Evolutionary conservation across 257 asterid genomes (phyloP), one percentile per base, ranked within the genome.

Genomic region (Solanum sejunctum): DNA sequence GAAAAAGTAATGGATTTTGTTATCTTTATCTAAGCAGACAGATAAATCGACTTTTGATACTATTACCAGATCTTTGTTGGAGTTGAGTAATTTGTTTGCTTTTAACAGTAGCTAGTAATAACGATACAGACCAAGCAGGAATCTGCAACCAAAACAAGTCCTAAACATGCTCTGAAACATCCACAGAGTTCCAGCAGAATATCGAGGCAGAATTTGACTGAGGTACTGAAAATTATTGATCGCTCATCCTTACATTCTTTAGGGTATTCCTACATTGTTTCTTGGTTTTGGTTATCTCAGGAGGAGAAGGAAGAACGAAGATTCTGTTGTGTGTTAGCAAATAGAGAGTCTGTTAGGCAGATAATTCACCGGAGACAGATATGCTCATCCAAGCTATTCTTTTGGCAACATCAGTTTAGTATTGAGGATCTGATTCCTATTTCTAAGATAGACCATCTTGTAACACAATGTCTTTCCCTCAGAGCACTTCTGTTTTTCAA

Each of bases 291-390:
- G 39, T 43, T 85, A 28, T 67, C 82, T 82, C 86, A 92, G 99
- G 95, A 88, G 55, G 98, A 95, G 87, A 93, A 86, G 85, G 95
- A 94, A 89, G 93, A 88, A 36, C 89, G 91, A 61, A 89, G 90
- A 90, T 21, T 88, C 54, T 90, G 93, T 6, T 97, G 13, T 23
- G 84, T 93, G 28, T 47, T 94, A 86, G 96, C 99, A 56, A 96
- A 94, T 77, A 92, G 99, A 90, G 99, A 96, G 83, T 92, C 98
- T 7, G 99, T 98, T 23, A 89, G 99, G 87, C 92, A 90, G 90
- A 94, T 98, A 32, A 94, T 94, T 84, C 93, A 91, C 2, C 98
- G 95, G 20, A 89, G 98, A 88, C 96, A 94, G 11, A 3, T 18
- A 36, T n/a, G 23, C 15, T 54, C 10, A 32, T 55, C 51, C 32